These are phyloP conservation scores for Phaeosphaeriaceae sp. DNA, from an alignment of 2,329 filamentous ascomycete species.

Conservation along the genomic window DNA sequence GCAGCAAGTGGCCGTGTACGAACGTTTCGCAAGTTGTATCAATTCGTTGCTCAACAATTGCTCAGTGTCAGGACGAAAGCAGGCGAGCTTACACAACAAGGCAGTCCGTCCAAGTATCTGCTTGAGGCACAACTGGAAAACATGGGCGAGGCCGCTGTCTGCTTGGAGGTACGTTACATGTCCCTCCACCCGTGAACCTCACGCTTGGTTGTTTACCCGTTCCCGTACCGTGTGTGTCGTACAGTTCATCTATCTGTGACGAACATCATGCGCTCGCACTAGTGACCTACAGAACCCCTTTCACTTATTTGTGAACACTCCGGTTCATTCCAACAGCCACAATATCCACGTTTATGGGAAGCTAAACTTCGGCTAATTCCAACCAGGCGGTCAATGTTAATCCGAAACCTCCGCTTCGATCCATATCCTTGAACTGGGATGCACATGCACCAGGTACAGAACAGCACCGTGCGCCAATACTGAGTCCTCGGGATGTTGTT, in stretches of 20 bases:
- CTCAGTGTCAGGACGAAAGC: conserved; percentile 91
- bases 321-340: conserved; percentile 10
- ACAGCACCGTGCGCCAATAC: conserved; percentile 51
- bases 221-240: conserved; percentile 7
- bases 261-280: conserved; percentile 9
- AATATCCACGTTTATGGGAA: conserved; percentile 9
- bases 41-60: conserved; percentile 91
- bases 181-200: conserved; percentile 12
- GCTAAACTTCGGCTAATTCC: conserved; percentile 14
- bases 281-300: conserved; percentile 15
- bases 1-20: conserved; percentile 69
- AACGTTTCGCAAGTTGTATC: conserved; percentile 94
- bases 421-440: conserved; percentile 64
- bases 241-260: conserved; percentile 22
- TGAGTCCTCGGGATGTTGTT: conserved; percentile 68
- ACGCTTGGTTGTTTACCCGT: conserved; percentile 34
- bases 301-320: not conserved
- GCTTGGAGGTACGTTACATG: conserved; percentile 67
- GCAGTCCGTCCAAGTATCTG: conserved; percentile 65
- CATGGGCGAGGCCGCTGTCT: conserved; percentile 81
- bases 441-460: conserved; percentile 43
- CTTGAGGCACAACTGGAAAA: conserved; percentile 97
- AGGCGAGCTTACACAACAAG: conserved; percentile 63
- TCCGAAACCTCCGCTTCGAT: conserved; percentile 61
- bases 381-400: conserved; percentile 52